Percentiles rank a stretch among this genome's conserved stretches.
Evolutionary conservation across 148 eudicot genomes (phyloP).

Genomic region (Fagopyrum tataricum): DNA sequence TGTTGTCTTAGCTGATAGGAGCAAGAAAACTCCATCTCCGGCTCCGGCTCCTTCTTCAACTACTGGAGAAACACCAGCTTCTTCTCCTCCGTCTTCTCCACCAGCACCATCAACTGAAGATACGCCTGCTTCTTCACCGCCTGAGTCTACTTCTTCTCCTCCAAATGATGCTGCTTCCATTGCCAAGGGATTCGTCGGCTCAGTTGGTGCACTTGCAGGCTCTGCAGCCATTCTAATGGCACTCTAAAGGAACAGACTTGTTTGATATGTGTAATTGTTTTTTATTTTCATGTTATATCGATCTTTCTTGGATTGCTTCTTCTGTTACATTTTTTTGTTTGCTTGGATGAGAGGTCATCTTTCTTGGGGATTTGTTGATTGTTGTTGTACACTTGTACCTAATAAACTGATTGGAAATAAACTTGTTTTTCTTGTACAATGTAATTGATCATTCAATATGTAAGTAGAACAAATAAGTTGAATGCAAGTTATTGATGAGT

Average conservation of each 20-base stretch:
- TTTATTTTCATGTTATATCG: background rate
- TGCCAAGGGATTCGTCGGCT: slow-evolving; percentile 27
- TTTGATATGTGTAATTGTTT: slow-evolving; percentile 1
- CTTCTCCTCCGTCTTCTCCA: slow-evolving; percentile 30
- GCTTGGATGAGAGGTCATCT: background rate
- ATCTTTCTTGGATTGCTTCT: background rate
- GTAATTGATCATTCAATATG: background rate
- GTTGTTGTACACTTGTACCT: slow-evolving; percentile 6
- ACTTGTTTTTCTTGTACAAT: background rate
- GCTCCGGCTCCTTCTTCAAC: slow-evolving; percentile 12
- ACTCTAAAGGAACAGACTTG: slow-evolving; percentile 21
- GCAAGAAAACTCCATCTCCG: slow-evolving; percentile 4
- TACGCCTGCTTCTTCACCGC: slow-evolving; percentile 38
- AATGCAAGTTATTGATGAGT: background rate
- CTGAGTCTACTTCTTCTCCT: slow-evolving; percentile 16
- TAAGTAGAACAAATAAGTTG: background rate
- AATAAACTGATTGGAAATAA: background rate
- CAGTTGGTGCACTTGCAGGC: slow-evolving; percentile 40
- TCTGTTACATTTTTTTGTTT: background rate
- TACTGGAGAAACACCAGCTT: slow-evolving; percentile 20
- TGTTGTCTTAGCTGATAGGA: slow-evolving; percentile 10
- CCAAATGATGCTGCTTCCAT: slow-evolving; percentile 33
- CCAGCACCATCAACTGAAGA: slow-evolving; percentile 16
- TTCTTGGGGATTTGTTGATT: slow-evolving; percentile 13
- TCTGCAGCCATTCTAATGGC: slow-evolving; percentile 41